Base-by-base conservation (phyloP, 495 filamentous ascomycete genomes). In the Parathielavia appendiculata region DNA sequence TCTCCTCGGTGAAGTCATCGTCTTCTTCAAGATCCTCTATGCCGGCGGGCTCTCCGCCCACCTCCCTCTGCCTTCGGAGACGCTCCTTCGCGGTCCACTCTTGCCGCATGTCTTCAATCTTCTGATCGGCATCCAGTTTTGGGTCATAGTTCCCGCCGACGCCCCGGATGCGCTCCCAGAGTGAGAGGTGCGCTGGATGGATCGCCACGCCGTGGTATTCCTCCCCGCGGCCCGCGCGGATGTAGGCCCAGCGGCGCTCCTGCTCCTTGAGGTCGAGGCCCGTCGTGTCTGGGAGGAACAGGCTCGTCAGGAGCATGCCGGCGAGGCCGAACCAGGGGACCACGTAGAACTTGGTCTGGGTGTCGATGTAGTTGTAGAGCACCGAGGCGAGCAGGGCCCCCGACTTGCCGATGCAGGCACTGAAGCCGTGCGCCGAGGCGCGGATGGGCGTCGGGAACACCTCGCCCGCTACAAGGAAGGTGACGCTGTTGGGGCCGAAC, bases 211-310 rank as follows among this genome's bases (percentile, higher is more conserved):
- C 91, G 71, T 93, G 90, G 74, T 96, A 95, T 22, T 95, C 89
- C 19, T 80, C 58, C 59, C 84, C 85, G 40, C 82, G 83, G 60
- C 90, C 89, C 0, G 81, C 73, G 40, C 89, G 84, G 67, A 96
- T 85, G 71, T 81, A 95, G 43, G 76, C 67, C 88, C 89, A 96
- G 57, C 91, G 83, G 47, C 90, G 86, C 72, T 96, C 91, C 73
- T 95, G 91, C 72, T 96, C 91, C 79, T 93, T 92, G 48, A 96
- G 82, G 64, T 95, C 91, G 13, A 95, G 84, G 46, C 91, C 91
- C 12, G 91, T 96, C 61, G 91, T 96, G 67, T 95, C 91, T 3
- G 91, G 91, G 4, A 95, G 84, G 80, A 90, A 96, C 55, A 92
- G 54, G 49, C 71, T 80, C 12, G 90, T 95, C 39, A 95, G 64